These are phyloP conservation scores for Solanum virginianum DNA, from an alignment of 257 asterid species.

Conservation along the genomic window DNA sequence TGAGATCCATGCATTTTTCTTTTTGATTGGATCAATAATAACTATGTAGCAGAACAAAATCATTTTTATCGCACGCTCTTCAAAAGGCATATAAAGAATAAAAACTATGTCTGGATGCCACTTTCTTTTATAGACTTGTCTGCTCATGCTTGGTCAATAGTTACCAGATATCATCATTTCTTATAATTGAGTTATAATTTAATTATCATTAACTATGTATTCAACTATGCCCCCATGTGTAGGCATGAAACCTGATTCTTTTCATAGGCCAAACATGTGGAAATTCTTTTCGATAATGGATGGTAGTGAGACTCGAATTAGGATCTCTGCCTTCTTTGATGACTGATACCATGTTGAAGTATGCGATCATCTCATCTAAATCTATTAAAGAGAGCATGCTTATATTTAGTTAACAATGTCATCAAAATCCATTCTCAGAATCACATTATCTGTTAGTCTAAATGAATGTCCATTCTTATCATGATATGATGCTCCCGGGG, in stretches of 20 bases:
- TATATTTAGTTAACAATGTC: not conserved
- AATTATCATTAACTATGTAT: not conserved
- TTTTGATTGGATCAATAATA: not conserved
- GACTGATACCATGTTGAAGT: not conserved
- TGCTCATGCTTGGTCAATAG: too few relatives aligned
- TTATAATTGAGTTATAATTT: too few relatives aligned
- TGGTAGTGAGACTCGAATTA: not conserved
- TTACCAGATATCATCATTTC: too few relatives aligned
- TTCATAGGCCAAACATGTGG: not conserved
- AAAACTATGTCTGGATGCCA: too few relatives aligned
- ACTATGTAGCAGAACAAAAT: not conserved
- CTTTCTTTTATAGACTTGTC: too few relatives aligned
- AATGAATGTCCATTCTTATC: not conserved
- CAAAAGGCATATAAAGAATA: not conserved
- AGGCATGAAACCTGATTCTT: not conserved
- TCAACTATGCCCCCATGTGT: not conserved
- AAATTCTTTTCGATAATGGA: not conserved
- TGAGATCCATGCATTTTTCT: not conserved
- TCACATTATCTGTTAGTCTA: not conserved
- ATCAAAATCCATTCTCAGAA: not conserved
- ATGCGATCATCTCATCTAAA: not conserved
- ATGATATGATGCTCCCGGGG: conserved; percentile 44
- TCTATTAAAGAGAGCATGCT: not conserved
- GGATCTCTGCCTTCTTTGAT: not conserved
- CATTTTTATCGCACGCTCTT: not conserved